Conservation (phyloP, 176 grass and related monocot genomes). For the Melocanna baccifera region DNA sequence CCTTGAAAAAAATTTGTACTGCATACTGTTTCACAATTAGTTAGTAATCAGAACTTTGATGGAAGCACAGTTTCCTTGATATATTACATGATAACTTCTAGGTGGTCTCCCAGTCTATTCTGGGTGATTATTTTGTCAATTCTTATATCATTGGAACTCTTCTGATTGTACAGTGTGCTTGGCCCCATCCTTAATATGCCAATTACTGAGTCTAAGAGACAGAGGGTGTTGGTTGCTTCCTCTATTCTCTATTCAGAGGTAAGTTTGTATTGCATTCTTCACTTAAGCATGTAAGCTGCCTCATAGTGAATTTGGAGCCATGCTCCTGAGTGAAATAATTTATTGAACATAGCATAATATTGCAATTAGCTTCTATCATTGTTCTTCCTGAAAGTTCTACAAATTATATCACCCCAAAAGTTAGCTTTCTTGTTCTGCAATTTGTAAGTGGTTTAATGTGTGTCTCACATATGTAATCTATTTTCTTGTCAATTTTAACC, state of each 20-base stretch:
- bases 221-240: slow-evolving; percentile 92
- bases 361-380: background rate
- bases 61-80: background rate
- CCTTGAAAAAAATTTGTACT: background rate
- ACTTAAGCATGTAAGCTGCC: slow-evolving; percentile 17
- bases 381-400: background rate
- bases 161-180: slow-evolving; percentile 86
- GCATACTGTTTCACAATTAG: slow-evolving; percentile 10
- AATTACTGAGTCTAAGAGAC: slow-evolving; percentile 87
- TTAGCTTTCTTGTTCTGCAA: background rate
- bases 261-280: slow-evolving; percentile 34
- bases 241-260: slow-evolving; percentile 98
- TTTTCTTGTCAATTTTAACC: background rate
- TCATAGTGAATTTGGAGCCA: slow-evolving; percentile 12
- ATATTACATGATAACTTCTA: slow-evolving; percentile 11
- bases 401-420: background rate
- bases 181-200: slow-evolving; percentile 97
- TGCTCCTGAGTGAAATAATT: background rate
- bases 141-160: slow-evolving; percentile 41
- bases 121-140: slow-evolving; percentile 14
- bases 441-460: background rate
- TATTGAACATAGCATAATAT: background rate
- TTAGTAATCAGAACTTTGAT: slow-evolving; percentile 17
- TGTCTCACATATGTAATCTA: background rate
- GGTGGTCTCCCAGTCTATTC: slow-evolving; percentile 13